These are phyloP conservation scores for Myriosclerotinia scirpicola DNA, from an alignment of 2,329 filamentous ascomycete species.

Conservation along the genomic window DNA sequence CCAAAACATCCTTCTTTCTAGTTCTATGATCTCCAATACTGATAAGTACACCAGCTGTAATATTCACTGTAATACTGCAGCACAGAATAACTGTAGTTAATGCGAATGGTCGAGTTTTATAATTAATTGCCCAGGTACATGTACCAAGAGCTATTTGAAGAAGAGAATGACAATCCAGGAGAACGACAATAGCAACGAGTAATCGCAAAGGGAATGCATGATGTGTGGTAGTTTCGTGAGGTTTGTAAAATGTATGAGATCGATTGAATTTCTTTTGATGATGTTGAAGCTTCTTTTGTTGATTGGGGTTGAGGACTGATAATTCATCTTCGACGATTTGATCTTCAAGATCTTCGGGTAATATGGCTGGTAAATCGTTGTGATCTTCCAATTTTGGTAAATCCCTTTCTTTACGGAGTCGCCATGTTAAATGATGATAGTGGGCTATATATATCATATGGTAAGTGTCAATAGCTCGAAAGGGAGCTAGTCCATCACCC, in stretches of 20 bases:
- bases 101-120: slow-evolving; percentile 65
- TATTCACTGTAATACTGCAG: slow-evolving; percentile 75
- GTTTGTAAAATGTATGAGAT: slow-evolving; percentile 86
- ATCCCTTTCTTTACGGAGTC: slow-evolving; percentile 54
- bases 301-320: slow-evolving; percentile 62
- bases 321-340: slow-evolving; percentile 47
- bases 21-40: slow-evolving; percentile 73
- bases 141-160: slow-evolving; percentile 78
- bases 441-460: slow-evolving; percentile 69
- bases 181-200: slow-evolving; percentile 73
- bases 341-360: slow-evolving; percentile 31
- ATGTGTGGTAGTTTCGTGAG: slow-evolving; percentile 81
- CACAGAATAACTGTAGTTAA: slow-evolving; percentile 80
- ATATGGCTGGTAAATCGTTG: slow-evolving; percentile 56
- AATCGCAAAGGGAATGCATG: slow-evolving; percentile 73
- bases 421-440: slow-evolving; percentile 64
- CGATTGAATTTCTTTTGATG: slow-evolving; percentile 79
- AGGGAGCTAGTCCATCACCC: slow-evolving; percentile 70
- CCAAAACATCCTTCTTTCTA: slow-evolving; percentile 81
- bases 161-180: slow-evolving; percentile 76
- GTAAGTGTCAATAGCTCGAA: slow-evolving; percentile 79
- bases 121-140: slow-evolving; percentile 76
- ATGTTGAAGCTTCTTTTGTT: slow-evolving; percentile 70
- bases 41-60: slow-evolving; percentile 74
- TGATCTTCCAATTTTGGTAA: slow-evolving; percentile 59